These are phyloP conservation scores for Sutorius eximius DNA, from an alignment of 1,284 basidiomycete genomes.

Conservation along the genomic window DNA sequence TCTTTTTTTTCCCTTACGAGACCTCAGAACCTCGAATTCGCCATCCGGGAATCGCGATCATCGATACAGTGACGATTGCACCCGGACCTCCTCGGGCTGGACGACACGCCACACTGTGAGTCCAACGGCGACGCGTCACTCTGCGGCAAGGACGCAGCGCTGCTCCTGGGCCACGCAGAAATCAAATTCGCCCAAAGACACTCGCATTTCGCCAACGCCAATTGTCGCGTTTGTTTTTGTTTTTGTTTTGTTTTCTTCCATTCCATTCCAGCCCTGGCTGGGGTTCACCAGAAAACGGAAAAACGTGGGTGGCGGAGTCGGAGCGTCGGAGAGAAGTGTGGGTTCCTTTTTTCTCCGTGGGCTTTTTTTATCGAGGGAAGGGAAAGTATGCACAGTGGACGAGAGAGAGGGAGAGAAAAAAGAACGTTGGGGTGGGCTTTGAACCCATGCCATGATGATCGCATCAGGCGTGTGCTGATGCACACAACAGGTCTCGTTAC, in stretches of 20 bases:
- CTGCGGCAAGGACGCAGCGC: background rate
- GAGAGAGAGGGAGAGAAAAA: background rate
- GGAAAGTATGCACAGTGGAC: background rate
- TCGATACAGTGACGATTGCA: background rate
- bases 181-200: no score
- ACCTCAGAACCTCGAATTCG: background rate
- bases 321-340: slow-evolving; percentile 8
- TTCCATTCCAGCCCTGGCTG: background rate
- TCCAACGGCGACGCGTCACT: background rate
- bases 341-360: background rate
- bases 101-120: background rate
- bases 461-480: background rate
- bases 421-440: background rate
- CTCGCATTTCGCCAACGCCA: background rate
- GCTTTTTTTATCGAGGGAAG: background rate
- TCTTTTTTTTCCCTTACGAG: slow-evolving; percentile 7
- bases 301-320: slow-evolving; percentile 12
- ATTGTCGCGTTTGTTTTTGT: background rate
- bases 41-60: slow-evolving; percentile 10
- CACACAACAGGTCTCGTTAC: no score
- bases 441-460: background rate
- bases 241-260: background rate
- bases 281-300: no score
- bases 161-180: no score
- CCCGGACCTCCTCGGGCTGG: slow-evolving; percentile 14